Evolutionary conservation across 345 rosid genomes (phyloP).

Genomic region (Gossypium raimondii): DNA sequence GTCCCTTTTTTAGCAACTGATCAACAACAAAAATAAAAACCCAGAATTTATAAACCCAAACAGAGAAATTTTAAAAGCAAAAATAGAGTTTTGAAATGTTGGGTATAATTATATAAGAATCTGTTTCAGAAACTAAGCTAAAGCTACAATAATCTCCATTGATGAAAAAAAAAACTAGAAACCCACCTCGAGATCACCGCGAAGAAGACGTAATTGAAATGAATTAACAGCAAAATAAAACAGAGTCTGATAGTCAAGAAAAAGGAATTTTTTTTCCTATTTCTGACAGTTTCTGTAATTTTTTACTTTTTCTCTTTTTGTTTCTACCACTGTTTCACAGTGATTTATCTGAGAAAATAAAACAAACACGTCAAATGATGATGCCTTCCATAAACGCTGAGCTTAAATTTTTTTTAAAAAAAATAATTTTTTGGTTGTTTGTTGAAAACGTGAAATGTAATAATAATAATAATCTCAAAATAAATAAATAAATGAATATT

Average conservation of each 20-base stretch:
- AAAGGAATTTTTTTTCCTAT: not conserved
- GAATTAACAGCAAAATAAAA: not conserved
- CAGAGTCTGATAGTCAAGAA: not conserved
- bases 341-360: not conserved
- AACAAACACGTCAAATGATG: not conserved
- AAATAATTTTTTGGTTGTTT: not conserved
- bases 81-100: not conserved
- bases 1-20: conserved; percentile 6
- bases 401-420: not conserved
- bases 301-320: not conserved
- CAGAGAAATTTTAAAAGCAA: not conserved
- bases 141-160: conserved; percentile 19
- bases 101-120: not conserved
- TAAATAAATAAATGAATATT: not conserved
- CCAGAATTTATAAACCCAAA: not conserved
- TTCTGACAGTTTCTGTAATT: not conserved
- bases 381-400: not conserved
- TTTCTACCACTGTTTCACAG: conserved; percentile 6
- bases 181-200: conserved; percentile 26
- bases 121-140: conserved; percentile 4
- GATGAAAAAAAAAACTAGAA: conserved; percentile 20
- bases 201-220: conserved; percentile 29
- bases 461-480: too few species aligned
- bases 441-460: not conserved
- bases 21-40: conserved; percentile 9